Percentiles rank a stretch among this genome's conserved stretches.
phyloP scores from a whole-genome alignment of 129 eudicot genomes.

The Centaurea solstitialis region DNA sequence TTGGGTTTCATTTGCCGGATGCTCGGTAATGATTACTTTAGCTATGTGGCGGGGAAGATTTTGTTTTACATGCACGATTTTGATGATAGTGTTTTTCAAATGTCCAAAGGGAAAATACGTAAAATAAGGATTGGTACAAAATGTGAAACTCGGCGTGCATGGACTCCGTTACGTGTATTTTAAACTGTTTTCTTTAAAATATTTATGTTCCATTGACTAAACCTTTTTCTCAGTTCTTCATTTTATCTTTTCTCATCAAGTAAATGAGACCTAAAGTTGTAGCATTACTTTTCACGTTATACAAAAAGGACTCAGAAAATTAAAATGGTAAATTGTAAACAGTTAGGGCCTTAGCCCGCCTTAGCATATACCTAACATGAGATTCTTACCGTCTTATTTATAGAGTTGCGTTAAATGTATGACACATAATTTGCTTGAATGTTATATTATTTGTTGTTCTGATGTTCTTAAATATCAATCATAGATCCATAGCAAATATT shows the following conservation, averaged over 20 bases:
- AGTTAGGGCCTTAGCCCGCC: neutral
- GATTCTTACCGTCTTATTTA: neutral
- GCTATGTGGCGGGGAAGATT: neutral
- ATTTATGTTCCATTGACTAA: neutral
- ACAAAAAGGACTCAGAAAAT: neutral
- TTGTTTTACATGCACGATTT: neutral
- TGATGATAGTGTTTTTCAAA: neutral
- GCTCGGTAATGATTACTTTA: neutral
- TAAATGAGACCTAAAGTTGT: neutral
- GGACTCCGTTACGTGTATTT: neutral
- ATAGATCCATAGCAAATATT: neutral
- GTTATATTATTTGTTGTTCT: neutral
- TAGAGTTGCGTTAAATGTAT: neutral
- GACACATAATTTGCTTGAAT: neutral
- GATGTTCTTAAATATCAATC: neutral
- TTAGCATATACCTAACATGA: neutral
- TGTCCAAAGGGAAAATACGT: neutral
- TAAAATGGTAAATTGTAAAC: neutral
- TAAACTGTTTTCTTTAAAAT: neutral
- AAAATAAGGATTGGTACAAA: neutral
- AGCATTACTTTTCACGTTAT: neutral
- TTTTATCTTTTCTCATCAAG: neutral
- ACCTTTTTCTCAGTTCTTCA: neutral
- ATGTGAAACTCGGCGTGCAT: neutral
- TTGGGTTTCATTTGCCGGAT: constrained; percentile 6